Percentiles rank a stretch among this genome's conserved stretches.
Conservation (phyloP, 352 stramenopile species). For the Pythium vanterpoolii region DNA sequence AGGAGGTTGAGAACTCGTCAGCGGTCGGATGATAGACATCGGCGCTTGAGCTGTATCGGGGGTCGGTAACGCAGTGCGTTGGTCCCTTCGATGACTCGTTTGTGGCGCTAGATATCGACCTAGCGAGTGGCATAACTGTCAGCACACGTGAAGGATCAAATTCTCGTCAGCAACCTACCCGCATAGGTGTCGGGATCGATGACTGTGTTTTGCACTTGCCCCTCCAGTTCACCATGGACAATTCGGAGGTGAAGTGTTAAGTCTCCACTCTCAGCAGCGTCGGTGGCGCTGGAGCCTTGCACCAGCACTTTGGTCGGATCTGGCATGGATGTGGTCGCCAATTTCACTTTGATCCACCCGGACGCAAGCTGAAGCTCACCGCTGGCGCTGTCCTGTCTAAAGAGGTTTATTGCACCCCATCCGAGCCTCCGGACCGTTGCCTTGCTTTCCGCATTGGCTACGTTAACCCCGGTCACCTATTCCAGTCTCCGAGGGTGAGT, state of each 20-base stretch:
- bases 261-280: not conserved
- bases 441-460: not conserved
- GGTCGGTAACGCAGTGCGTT: too few species aligned
- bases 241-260: constrained; percentile 23
- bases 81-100: not conserved
- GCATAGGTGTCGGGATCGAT: constrained; percentile 18
- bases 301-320: constrained; percentile 15
- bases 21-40: not conserved
- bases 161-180: constrained; percentile 1
- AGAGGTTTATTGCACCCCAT: constrained; percentile 30
- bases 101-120: not conserved
- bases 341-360: constrained; percentile 23
- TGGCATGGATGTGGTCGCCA: constrained; percentile 24
- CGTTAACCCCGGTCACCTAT: constrained; percentile 3
- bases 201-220: not conserved
- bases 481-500: not conserved
- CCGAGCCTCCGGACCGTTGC: constrained; percentile 15
- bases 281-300: not conserved
- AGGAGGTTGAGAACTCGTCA: not conserved
- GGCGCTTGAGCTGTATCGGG: too few species aligned
- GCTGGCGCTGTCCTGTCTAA: not conserved
- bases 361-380: constrained; percentile 5
- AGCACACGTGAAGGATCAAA: not conserved
- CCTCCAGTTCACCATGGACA: constrained; percentile 6
- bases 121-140: not conserved